Conservation (phyloP, 805 yeast genomes). For the Trichomonascus vanleenenianus region DNA sequence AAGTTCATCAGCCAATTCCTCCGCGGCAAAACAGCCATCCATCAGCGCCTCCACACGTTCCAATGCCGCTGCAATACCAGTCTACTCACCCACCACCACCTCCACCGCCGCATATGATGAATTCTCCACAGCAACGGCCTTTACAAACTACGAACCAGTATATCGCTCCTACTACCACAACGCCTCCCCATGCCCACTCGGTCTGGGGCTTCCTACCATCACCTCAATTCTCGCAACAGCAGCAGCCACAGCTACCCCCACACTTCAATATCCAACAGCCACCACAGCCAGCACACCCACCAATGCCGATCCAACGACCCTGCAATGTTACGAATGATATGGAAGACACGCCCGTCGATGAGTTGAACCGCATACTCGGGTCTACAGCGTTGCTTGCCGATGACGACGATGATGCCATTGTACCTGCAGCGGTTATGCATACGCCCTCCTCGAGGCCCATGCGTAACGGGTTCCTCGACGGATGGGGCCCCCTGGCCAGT, state of each 20-base stretch:
- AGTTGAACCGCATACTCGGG: slow-evolving; percentile 14
- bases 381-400: slow-evolving; percentile 12
- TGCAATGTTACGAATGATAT: not conserved
- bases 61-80: not conserved
- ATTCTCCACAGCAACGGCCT: not conserved
- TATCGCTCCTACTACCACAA: too few relatives aligned
- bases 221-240: slow-evolving; percentile 1
- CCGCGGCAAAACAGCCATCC: slow-evolving; percentile 1
- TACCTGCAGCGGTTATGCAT: not conserved
- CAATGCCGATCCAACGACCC: slow-evolving; percentile 1
- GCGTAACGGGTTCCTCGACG: too few relatives aligned
- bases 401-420: slow-evolving; percentile 8
- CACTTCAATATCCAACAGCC: not conserved
- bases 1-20: slow-evolving; percentile 1
- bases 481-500: too few relatives aligned
- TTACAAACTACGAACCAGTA: not conserved
- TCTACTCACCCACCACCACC: slow-evolving; percentile 4
- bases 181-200: not conserved
- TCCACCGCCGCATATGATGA: not conserved
- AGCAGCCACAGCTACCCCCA: not conserved
- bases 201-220: too few relatives aligned
- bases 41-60: not conserved
- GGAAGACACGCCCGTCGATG: slow-evolving; percentile 15
- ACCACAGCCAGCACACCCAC: not conserved
- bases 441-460: too few relatives aligned